Base-by-base conservation (phyloP, 2,329 filamentous ascomycete species). In the Trichoderma oligosporum region DNA sequence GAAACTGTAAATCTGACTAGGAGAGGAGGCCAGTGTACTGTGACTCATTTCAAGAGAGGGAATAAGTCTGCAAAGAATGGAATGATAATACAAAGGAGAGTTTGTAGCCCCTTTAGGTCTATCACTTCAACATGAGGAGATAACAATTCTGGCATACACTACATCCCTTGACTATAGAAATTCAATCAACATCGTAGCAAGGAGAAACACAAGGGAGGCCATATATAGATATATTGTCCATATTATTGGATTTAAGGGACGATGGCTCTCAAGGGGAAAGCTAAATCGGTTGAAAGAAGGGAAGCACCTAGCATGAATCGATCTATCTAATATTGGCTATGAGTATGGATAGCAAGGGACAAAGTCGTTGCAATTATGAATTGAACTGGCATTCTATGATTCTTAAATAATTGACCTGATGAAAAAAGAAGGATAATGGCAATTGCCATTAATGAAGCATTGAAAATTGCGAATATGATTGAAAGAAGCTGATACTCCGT, bases 1-100 rank as follows among this genome's bases (percentile, higher is more conserved):
- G 29, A 18, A 4, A 8, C 4, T 2, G 1, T n/a, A 16, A n/a
- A 22, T 24, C 5, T 29, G 11, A 22, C 11, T 4, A 7, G 2
- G 24, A n/a, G 4, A 14, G 27, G 12, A 4, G 11, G 1, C 3
- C 8, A 9, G 3, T 4, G 6, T 12, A 11, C 11, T 16, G 7
- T 35, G 14, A 14, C 5, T 7, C 2, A 16, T 7, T 20, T 45
- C 1, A 4, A 33, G n/a, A 22, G 12, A 16, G 11, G 7, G 1
- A 16, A 51, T 22, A 7, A 29, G 12, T 31, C 12, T 12, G 4
- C 12, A 12, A 44, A 51, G 54, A 57, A 57, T 57, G 54, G 18
- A 16, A 31, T 51, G 46, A 24, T 27, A 35, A 57, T 57, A 49
- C 42, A 41, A 57, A 57, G 54, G 54, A 56, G 54, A 20, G 35